Base-by-base conservation (phyloP, 2,329 filamentous ascomycete species). In the Fusarium nematophilum region DNA sequence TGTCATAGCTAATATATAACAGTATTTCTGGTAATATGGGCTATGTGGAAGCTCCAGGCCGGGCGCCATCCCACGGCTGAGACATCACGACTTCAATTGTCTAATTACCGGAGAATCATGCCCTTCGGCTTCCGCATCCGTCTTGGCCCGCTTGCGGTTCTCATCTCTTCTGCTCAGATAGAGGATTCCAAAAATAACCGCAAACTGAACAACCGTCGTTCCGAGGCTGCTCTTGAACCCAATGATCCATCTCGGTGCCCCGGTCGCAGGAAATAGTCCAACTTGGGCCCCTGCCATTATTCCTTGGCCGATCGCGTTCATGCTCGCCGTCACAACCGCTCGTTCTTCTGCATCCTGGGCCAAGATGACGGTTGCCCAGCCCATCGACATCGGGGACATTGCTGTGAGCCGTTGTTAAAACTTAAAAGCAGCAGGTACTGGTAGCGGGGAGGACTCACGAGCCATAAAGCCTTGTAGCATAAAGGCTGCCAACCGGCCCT, bases 241-340 rank as follows among this genome's bases (percentile, higher is more conserved):
- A 7, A 55, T 65, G 13, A 58, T 57, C 45, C 77, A 79, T 17
- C 67, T 66, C 8, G 75, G 75, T 9, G 73, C 75, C 13, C 69
- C 64, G 6, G 66, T 69, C 0, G 76, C 75, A 0, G 76, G 74
- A 37, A 72, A 79, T 44, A 76, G 74, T 5, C 76, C 67, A 11
- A 79, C 62, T 47, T 79, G 76, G 3, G 70, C 73, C 39, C 76
- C 75, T 0, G 77, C 76, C 10, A 70, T 73, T 27, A 79, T 76
- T 3, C 71, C 76, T 55, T 79, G 76, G 1, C 77, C 76, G 40
- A 79, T 76, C 6, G 76, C 73, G 40, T 78, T 79, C 76, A 79
- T 79, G 25, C 75, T 78, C 1, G 75, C 76, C 13, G 74, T 77
- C 6, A 78, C 75, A 2, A 78, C 68, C 2, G 76, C 76, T 15